These are phyloP conservation scores for Marsdenia floribunda DNA, from an alignment of 257 asterid species.

Conservation along the genomic window DNA sequence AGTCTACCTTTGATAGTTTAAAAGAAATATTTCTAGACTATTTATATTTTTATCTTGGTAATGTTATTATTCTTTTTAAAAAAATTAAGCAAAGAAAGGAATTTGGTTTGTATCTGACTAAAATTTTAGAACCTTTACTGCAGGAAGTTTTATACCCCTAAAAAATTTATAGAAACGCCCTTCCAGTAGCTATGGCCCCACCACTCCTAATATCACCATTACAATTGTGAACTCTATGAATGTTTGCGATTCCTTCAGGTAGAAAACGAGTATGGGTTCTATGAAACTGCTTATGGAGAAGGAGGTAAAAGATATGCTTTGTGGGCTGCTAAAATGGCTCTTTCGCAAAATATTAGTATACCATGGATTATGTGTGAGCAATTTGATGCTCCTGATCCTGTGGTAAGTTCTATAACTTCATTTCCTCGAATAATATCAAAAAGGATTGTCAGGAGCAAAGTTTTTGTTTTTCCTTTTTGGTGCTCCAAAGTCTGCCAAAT, in stretches of 20 bases:
- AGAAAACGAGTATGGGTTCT: constrained; percentile 88
- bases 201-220: background rate
- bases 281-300: constrained; percentile 75
- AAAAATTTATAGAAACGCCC: background rate
- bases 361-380: constrained; percentile 99
- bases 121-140: background rate
- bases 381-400: constrained; percentile 70
- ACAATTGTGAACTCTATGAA: background rate
- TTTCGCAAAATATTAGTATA: constrained; percentile 76
- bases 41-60: too few species aligned
- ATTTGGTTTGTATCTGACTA: background rate
- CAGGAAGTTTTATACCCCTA: too few species aligned
- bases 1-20: too few species aligned
- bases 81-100: background rate
- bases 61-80: too few species aligned
- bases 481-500: background rate
- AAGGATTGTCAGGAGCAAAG: background rate
- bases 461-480: background rate
- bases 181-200: background rate
- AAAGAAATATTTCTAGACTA: too few species aligned
- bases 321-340: constrained; percentile 91
- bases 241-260: constrained; percentile 26
- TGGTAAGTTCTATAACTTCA: constrained; percentile 45
- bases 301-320: constrained; percentile 77
- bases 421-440: background rate